Conservation (phyloP, 1,284 basidiomycete genomes). For the Fomitiporia mediterranea region DNA sequence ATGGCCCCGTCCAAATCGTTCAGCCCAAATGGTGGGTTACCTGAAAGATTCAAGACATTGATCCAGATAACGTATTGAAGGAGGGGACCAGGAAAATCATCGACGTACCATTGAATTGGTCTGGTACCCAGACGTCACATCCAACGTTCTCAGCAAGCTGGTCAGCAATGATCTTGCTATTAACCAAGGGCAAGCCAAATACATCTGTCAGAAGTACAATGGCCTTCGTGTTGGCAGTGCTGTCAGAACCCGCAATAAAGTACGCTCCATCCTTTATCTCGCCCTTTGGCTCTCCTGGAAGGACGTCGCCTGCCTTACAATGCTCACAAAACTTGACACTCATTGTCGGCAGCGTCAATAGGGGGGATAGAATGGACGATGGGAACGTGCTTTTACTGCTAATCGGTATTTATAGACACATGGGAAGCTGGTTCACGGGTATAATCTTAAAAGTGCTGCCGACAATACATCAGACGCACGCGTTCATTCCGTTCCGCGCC, state of each 20-base stretch:
- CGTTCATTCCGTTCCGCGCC: too few species aligned
- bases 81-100: background rate
- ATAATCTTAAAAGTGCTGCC: too few species aligned
- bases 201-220: conserved; percentile 56
- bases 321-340: conserved; percentile 20
- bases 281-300: conserved; percentile 22
- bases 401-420: too few species aligned
- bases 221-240: conserved; percentile 30
- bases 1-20: conserved; percentile 33
- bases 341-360: conserved; percentile 1
- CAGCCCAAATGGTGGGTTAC: conserved; percentile 37
- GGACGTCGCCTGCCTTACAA: conserved; percentile 19
- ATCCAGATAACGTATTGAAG: conserved; percentile 24
- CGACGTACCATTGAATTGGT: conserved; percentile 42
- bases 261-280: conserved; percentile 20
- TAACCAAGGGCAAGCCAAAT: conserved; percentile 52
- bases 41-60: conserved; percentile 26
- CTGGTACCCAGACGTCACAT: conserved; percentile 61
- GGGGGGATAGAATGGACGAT: background rate
- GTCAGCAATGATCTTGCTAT: conserved; percentile 63
- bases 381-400: background rate
- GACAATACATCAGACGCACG: too few species aligned
- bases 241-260: conserved; percentile 14
- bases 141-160: conserved; percentile 44
- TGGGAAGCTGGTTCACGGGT: too few species aligned